Conservation (phyloP, 345 rosid species). For the Garcia nutans region DNA sequence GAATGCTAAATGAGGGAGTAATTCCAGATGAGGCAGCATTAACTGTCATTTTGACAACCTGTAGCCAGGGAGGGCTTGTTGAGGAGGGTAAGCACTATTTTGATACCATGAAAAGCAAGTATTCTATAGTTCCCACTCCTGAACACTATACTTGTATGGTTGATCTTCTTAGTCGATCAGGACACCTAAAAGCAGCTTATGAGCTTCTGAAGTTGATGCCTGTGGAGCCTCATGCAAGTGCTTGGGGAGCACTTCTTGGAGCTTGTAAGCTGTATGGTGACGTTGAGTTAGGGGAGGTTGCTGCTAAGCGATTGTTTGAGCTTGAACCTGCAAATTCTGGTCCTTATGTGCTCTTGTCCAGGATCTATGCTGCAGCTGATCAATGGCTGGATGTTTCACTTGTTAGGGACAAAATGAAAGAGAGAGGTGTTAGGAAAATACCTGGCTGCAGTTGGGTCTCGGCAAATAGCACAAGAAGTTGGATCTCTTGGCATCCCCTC, state of each 20-base stretch:
- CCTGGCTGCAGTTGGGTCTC: constrained; percentile 53
- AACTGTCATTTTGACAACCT: constrained; percentile 59
- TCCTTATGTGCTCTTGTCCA: constrained; percentile 65
- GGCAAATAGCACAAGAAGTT: background rate
- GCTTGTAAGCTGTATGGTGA: constrained; percentile 55
- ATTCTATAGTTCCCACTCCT: constrained; percentile 47
- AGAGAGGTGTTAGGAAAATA: constrained; percentile 54
- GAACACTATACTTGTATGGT: constrained; percentile 68
- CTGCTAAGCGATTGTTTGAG: constrained; percentile 48
- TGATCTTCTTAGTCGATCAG: constrained; percentile 65
- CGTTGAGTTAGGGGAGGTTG: constrained; percentile 54
- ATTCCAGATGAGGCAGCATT: constrained; percentile 68
- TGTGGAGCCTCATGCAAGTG: constrained; percentile 53
- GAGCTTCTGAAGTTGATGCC: constrained; percentile 55
- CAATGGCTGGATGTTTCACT: constrained; percentile 60
- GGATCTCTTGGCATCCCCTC: background rate
- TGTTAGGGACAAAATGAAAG: constrained; percentile 60
- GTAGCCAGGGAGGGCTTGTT: constrained; percentile 58
- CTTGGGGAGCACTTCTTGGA: constrained; percentile 73
- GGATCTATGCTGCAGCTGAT: constrained; percentile 62
- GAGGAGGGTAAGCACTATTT: constrained; percentile 58
- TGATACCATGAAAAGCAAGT: constrained; percentile 46
- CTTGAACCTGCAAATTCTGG: constrained; percentile 62
- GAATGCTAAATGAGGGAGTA: constrained; percentile 61
- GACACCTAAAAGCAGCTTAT: constrained; percentile 51